These are phyloP conservation scores for Globisporangium middletonii DNA, from an alignment of 352 stramenopile genomes.

Conservation along the genomic window DNA sequence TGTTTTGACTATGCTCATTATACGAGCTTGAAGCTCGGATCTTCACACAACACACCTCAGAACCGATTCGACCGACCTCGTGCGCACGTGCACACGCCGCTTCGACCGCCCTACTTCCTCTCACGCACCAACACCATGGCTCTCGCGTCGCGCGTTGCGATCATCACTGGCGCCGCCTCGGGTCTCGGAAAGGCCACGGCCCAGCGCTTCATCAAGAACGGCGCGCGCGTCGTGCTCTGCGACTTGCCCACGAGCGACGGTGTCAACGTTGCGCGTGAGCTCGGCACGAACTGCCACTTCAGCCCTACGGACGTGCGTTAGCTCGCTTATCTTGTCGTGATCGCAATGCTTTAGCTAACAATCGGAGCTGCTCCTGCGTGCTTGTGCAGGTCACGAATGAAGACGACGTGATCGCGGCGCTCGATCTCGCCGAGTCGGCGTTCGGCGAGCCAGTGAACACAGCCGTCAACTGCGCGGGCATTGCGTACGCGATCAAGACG, in stretches of 20 bases:
- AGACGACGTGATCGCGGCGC: constrained; percentile 80
- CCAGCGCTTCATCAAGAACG: constrained; percentile 84
- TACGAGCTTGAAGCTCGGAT: too few relatives aligned
- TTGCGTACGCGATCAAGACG: constrained; percentile 90
- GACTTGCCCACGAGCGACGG: constrained; percentile 87
- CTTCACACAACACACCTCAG: too few relatives aligned
- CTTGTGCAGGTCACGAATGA: constrained; percentile 84
- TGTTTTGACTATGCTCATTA: too few relatives aligned
- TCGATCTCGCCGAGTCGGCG: constrained; percentile 88
- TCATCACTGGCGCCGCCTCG: constrained; percentile 92
- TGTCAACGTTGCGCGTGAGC: constrained; percentile 65
- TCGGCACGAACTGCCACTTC: constrained; percentile 78
- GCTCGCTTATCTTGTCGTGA: not conserved
- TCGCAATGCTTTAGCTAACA: not conserved
- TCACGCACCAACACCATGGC: constrained; percentile 27
- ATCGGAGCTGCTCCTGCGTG: not conserved
- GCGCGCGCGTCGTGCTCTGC: constrained; percentile 89
- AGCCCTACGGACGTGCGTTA: constrained; percentile 64
- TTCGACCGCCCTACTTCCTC: not conserved
- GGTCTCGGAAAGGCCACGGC: constrained; percentile 92
- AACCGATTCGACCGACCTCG: not conserved
- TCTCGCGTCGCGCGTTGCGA: constrained; percentile 61
- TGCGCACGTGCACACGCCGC: too few relatives aligned
- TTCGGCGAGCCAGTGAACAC: constrained; percentile 93
- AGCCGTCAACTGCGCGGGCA: constrained; percentile 94